Percentiles rank a stretch among this genome's conserved stretches.
Evolutionary conservation across 1,284 basidiomycete species (phyloP).

Genomic region (Naganishia sp.): DNA sequence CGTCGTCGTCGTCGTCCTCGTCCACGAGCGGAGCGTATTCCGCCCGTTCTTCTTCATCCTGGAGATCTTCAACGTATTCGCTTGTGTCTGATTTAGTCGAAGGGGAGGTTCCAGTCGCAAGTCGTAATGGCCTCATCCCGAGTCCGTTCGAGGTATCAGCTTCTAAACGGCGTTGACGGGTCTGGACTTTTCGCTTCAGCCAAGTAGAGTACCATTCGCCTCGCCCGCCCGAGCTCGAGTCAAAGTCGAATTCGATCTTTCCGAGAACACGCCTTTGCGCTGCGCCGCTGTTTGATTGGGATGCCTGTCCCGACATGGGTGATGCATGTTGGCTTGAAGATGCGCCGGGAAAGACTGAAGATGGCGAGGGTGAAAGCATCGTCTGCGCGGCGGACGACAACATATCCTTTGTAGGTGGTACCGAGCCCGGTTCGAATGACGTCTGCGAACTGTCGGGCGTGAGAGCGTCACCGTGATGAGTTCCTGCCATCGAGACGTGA

Average conservation of each 20-base stretch:
- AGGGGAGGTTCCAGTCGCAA: neutral
- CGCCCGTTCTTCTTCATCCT: neutral
- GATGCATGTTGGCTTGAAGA: conserved; percentile 17
- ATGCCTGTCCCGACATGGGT: neutral
- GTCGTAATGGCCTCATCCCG: conserved; percentile 28
- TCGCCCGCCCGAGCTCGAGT: conserved; percentile 35
- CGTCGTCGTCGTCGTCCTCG: conserved; percentile 6
- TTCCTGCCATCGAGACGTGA: neutral
- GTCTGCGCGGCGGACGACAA: neutral
- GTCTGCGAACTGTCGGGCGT: conserved; percentile 18
- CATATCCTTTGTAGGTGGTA: neutral
- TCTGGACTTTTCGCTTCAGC: conserved; percentile 28
- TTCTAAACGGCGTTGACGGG: neutral
- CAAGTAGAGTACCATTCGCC: conserved; percentile 49
- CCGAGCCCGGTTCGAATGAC: neutral
- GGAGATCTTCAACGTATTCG: conserved; percentile 4
- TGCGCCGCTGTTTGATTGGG: neutral
- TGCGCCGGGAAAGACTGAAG: conserved; percentile 15
- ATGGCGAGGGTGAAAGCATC: conserved; percentile 19
- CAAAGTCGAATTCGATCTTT: conserved; percentile 52
- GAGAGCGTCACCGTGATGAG: neutral
- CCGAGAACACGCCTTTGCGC: conserved; percentile 39
- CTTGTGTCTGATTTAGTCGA: neutral
- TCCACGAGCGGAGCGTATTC: conserved; percentile 26
- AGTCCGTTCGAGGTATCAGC: conserved; percentile 27